Evolutionary conservation across 257 asterid species (phyloP), one percentile per base, ranked within the genome.

Genomic region (Lavandula angustifolia): DNA sequence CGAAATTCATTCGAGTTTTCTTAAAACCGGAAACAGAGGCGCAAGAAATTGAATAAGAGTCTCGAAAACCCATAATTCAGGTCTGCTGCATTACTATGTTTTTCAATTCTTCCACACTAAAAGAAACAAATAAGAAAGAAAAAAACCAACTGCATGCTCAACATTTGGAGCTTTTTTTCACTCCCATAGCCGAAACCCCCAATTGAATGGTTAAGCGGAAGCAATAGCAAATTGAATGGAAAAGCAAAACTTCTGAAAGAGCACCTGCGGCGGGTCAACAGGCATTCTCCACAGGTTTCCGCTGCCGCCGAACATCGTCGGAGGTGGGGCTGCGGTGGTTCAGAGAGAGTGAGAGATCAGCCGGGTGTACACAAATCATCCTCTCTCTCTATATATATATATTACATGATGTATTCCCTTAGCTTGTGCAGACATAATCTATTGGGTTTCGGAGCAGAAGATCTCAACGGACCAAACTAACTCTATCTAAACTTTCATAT

Each of bases 91-190:
- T 73, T 69, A 52, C 44, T 22, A 53, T 29, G 3, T 47, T 42
- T 41, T 62, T 60, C 61, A 12, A 9, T 35, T 12, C 12, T 34
- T 64, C 3, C 6, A 18, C 5, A 16, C 54, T 17, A 35, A 56
- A 16, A 33, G 4, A 4, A n/a, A 16, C 8, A 16, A 14, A 2
- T 7, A 2, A 14, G 31, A 14, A 10, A 16, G 3, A 9, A 32
- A 60, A 60, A 38, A 42, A 56, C 2, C 41, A 60, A 54, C 29
- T 71, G 76, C 78, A 75, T 75, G 75, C 69, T 46, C 66, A n/a
- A 10, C 1, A 51, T 72, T 8, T 27, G 29, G 44, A 10, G 55
- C 22, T 35, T 35, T 29, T 0, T n/a, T 61, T 17, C n/a, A 59
- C 72, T 51, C 60, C 54, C 55, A 60, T 4, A 12, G 43, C 41